A percentile compares a stretch with the other conserved stretches of the same genome.
Conservation (phyloP, 495 filamentous ascomycete genomes). For the Penicillium lividum region DNA sequence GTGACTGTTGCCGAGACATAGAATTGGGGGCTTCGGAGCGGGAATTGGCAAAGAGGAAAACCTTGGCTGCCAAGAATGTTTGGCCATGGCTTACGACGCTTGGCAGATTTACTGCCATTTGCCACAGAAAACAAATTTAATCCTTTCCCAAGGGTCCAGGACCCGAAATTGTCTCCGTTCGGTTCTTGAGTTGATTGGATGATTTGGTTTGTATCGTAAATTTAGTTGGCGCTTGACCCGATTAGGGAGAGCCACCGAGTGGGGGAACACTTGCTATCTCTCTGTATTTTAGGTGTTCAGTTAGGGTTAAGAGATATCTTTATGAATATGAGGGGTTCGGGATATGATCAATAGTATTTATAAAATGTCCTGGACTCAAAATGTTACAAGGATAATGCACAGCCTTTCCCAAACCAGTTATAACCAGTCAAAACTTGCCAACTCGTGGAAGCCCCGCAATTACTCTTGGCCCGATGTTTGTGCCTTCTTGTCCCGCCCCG, state of each 20-base stretch:
- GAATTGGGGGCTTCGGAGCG: constrained; percentile 28
- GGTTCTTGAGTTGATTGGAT: background rate
- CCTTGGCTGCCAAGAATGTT: constrained; percentile 35
- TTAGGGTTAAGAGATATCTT: background rate
- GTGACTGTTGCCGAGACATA: constrained; percentile 16
- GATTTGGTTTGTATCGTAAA: background rate
- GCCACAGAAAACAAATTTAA: background rate
- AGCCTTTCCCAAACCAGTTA: constrained; percentile 15
- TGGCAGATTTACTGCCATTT: constrained; percentile 15
- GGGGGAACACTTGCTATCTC: too few relatives aligned
- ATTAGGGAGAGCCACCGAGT: background rate
- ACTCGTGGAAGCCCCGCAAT: constrained; percentile 14
- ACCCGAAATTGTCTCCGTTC: background rate
- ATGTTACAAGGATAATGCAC: constrained; percentile 17
- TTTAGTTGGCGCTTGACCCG: constrained; percentile 3
- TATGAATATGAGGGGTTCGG: background rate
- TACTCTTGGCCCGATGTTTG: constrained; percentile 38
- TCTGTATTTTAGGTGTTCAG: too few relatives aligned
- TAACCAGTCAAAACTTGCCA: background rate
- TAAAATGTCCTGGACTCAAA: background rate
- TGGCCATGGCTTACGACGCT: constrained; percentile 22
- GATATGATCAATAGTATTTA: background rate
- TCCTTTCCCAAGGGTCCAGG: background rate
- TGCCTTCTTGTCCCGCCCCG: constrained; percentile 36
- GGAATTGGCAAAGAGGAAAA: constrained; percentile 35